Conservation (phyloP, 768 basidiomycete species). For the Serendipita sp. region DNA sequence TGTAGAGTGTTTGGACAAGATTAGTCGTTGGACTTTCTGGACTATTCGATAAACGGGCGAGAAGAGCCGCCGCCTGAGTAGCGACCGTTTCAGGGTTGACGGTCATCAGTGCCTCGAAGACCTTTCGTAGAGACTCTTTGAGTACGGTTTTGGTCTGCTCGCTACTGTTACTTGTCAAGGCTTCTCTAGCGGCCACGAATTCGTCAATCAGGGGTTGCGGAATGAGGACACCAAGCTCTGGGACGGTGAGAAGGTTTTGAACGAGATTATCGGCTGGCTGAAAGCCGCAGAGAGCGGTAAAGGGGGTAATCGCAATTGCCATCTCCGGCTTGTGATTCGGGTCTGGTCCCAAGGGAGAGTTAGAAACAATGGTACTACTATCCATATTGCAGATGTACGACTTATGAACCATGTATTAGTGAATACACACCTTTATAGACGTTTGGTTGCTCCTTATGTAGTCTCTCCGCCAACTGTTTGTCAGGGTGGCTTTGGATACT, state of each 20-base stretch:
- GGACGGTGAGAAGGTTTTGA: conserved; percentile 44
- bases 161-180: conserved; percentile 5
- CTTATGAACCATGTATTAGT: no score
- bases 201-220: conserved; percentile 34
- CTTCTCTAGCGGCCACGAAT: conserved; percentile 27
- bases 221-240: conserved; percentile 65
- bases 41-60: conserved; percentile 39
- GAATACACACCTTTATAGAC: conserved; percentile 68
- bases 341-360: no score
- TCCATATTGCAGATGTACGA: no score
- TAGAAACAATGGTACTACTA: no score
- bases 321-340: conserved; percentile 98
- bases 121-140: conserved; percentile 44
- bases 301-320: conserved; percentile 89
- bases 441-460: conserved; percentile 54
- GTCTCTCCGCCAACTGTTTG: conserved; percentile 56
- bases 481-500: conserved; percentile 90
- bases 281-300: conserved; percentile 87
- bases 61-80: conserved; percentile 38
- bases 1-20: conserved; percentile 38
- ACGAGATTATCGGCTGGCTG: conserved; percentile 64
- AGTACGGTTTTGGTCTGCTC: conserved; percentile 31
- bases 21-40: conserved; percentile 35
- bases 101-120: conserved; percentile 79
- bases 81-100: conserved; percentile 40